These are phyloP conservation scores for Diaporthe capsici DNA, from an alignment of 2,329 filamentous ascomycete genomes.

Conservation along the genomic window DNA sequence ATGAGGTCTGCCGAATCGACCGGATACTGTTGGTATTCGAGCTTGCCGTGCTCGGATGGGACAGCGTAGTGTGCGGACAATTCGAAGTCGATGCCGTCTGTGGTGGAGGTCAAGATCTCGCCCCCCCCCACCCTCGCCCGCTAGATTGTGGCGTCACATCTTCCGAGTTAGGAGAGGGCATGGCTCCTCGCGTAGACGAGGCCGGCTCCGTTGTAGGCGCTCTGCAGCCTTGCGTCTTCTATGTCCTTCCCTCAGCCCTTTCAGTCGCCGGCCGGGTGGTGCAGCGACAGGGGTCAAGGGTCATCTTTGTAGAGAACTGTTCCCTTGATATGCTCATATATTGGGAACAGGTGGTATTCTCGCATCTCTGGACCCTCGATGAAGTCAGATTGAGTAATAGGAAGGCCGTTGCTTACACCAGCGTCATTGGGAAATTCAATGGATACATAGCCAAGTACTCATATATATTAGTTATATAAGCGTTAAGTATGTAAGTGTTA, in stretches of 20 bases:
- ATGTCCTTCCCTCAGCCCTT: background rate
- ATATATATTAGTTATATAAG: no score
- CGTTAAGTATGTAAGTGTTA: no score
- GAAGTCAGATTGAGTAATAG: no score
- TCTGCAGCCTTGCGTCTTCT: background rate
- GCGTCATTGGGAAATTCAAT: no score
- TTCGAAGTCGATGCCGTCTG: no score
- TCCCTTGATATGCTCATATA: background rate
- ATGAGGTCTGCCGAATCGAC: background rate
- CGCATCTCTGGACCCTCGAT: no score
- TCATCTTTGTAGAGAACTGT: background rate
- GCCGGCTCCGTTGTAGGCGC: slow-evolving; percentile 33
- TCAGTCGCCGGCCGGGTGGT: background rate
- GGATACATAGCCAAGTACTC: no score
- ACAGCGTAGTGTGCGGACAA: no score
- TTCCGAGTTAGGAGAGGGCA: slow-evolving; percentile 44
- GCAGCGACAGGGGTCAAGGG: background rate
- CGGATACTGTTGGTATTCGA: background rate
- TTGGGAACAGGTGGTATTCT: no score
- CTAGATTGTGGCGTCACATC: no score
- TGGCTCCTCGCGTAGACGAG: slow-evolving; percentile 47
- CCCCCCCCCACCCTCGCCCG: slow-evolving; percentile 34
- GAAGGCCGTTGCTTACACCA: no score
- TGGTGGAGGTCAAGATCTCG: slow-evolving; percentile 44
- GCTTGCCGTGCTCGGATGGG: no score